Percentiles rank a stretch among this genome's conserved stretches.
Evolutionary conservation across 73 alveolate species (phyloP).

Genomic region (Urostyla sp.): DNA sequence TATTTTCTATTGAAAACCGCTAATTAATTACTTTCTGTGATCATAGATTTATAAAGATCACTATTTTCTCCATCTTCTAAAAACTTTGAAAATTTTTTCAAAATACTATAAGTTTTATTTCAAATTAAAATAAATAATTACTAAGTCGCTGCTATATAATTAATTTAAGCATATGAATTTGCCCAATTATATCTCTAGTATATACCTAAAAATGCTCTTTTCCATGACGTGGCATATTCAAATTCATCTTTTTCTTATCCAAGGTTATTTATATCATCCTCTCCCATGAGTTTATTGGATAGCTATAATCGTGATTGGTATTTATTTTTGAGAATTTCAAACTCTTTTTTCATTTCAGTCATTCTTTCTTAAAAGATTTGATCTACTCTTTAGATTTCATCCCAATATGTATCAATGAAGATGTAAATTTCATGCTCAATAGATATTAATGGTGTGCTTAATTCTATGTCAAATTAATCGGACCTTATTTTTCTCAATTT

Average conservation of each 20-base stretch:
- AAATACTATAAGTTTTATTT: not conserved
- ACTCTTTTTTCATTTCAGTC: conserved; percentile 5
- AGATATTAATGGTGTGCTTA: too few species aligned
- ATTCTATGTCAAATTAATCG: too few species aligned
- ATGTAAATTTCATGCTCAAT: too few species aligned
- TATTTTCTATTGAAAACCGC: conserved; percentile 12
- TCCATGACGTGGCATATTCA: conserved; percentile 89
- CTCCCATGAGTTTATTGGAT: too few species aligned
- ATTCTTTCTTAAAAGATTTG: not conserved
- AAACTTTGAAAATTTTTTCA: conserved; percentile 62
- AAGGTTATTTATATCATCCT: too few species aligned
- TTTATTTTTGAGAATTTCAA: not conserved
- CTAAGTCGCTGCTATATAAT: conserved; percentile 74
- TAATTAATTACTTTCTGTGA: not conserved
- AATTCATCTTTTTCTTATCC: conserved; percentile 83
- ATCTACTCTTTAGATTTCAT: too few species aligned
- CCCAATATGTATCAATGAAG: too few species aligned
- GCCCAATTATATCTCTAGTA: conserved; percentile 80
- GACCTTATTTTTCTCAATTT: too few species aligned
- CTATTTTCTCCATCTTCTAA: conserved; percentile 37
- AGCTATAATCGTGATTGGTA: too few species aligned
- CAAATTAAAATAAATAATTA: not conserved
- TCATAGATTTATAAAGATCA: not conserved
- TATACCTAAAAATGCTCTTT: conserved; percentile 75
- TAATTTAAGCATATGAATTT: conserved; percentile 83